Conservation (phyloP, 2,329 filamentous ascomycete species). For the Alternaria gaisen region DNA sequence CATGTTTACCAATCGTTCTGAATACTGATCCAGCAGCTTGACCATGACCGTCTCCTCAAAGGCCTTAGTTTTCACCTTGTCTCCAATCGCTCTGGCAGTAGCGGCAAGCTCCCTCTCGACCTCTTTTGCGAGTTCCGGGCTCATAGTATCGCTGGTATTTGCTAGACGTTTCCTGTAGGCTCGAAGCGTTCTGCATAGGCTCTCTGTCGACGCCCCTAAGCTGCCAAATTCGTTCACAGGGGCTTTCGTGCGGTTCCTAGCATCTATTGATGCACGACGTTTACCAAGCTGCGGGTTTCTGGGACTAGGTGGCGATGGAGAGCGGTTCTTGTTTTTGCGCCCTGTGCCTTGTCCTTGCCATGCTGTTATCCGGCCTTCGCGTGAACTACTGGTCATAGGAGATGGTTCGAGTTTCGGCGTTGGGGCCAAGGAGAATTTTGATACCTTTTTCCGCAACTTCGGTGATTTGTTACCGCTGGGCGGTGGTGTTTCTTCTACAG, state of each 20-base stretch:
- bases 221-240: constrained; percentile 46
- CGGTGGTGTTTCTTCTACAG: constrained; percentile 48
- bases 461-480: constrained; percentile 58
- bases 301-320: constrained; percentile 55
- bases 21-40: constrained; percentile 77
- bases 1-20: constrained; percentile 73
- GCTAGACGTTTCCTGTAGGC: constrained; percentile 68
- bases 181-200: constrained; percentile 65
- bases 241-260: constrained; percentile 58
- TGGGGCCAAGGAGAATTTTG: constrained; percentile 60
- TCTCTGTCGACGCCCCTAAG: constrained; percentile 59
- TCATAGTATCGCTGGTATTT: constrained; percentile 57
- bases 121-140: constrained; percentile 59
- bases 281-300: constrained; percentile 47
- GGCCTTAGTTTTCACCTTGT: constrained; percentile 51
- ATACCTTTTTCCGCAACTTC: constrained; percentile 64
- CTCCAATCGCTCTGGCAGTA: constrained; percentile 56
- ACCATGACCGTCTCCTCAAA: constrained; percentile 56
- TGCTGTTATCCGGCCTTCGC: constrained; percentile 30
- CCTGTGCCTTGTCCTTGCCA: constrained; percentile 29
- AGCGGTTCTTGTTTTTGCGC: constrained; percentile 49
- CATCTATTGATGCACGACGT: constrained; percentile 60
- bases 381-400: constrained; percentile 39
- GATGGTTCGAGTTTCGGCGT: constrained; percentile 56
- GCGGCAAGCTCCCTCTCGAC: constrained; percentile 66